phyloP scores from a whole-genome alignment of 2,329 filamentous ascomycete species.

The Tolypocladium amazonense region DNA sequence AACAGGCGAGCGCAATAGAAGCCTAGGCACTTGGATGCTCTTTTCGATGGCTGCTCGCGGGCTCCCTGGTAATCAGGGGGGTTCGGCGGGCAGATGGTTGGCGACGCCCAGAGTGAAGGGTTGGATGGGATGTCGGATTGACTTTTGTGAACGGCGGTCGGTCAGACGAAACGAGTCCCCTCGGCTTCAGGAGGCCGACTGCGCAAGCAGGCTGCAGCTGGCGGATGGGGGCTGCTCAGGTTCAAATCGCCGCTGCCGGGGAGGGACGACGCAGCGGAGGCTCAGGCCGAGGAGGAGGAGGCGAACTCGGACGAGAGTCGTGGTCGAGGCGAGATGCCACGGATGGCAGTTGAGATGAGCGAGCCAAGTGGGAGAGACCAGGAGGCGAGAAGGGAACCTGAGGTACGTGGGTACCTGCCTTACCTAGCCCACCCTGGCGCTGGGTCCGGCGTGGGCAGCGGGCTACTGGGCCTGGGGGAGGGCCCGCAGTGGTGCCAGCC shows the following conservation, averaged over 20 bases:
- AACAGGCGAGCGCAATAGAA: not conserved
- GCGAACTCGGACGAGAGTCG: not conserved
- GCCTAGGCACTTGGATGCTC: not conserved
- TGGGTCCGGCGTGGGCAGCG: not conserved
- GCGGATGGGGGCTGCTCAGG: not conserved
- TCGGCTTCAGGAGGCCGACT: not conserved
- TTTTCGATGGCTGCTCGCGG: not conserved
- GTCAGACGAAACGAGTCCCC: not conserved
- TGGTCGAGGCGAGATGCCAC: not conserved
- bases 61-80: not conserved
- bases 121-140: slow-evolving; percentile 1
- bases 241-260: not conserved
- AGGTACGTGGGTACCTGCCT: not conserved
- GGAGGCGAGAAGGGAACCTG: not conserved
- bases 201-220: not conserved
- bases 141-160: not conserved
- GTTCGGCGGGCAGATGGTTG: slow-evolving; percentile 1
- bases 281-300: not conserved
- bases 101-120: slow-evolving; percentile 2
- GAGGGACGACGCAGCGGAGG: not conserved
- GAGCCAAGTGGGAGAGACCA: not conserved
- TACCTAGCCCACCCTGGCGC: not conserved
- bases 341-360: not conserved
- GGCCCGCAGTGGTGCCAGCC: not conserved
- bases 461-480: not conserved